These are phyloP conservation scores for Rhynchosporium agropyri DNA, from an alignment of 2,329 filamentous ascomycete species.

Conservation along the genomic window DNA sequence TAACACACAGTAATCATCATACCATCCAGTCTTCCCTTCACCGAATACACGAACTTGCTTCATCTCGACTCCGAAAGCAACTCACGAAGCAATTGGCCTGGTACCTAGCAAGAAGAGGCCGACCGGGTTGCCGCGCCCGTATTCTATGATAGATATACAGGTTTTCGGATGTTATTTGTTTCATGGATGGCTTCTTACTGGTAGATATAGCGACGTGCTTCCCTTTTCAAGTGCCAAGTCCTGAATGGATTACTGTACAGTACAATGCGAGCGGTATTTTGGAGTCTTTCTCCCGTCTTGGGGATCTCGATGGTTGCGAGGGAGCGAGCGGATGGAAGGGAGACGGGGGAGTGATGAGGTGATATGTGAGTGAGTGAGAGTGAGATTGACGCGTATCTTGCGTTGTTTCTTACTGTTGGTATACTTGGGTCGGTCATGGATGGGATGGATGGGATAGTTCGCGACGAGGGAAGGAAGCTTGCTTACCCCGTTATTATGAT, in stretches of 20 bases:
- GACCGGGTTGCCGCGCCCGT: too few species aligned
- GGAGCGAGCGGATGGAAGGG: background rate
- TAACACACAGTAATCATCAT: too few species aligned
- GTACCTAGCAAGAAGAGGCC: too few species aligned
- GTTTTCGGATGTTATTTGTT: background rate
- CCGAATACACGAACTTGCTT: too few species aligned
- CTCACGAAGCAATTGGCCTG: too few species aligned
- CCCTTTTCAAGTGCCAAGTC: background rate
- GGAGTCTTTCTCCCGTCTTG: background rate
- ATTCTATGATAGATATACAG: too few species aligned
- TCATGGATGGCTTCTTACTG: background rate
- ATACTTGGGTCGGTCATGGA: background rate
- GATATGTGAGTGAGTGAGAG: background rate
- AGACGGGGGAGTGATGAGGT: background rate
- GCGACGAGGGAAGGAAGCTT: background rate
- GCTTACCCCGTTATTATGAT: too few species aligned
- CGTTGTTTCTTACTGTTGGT: background rate
- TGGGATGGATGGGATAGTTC: background rate
- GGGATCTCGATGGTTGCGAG: slow-evolving; percentile 1
- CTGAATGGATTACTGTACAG: slow-evolving; percentile 6
- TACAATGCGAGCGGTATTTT: background rate
- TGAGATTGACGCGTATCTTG: slow-evolving; percentile 15
- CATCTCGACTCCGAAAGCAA: too few species aligned
- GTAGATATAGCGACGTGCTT: slow-evolving; percentile 14
- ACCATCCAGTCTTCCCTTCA: too few species aligned